A percentile compares a stretch with the other conserved stretches of the same genome.
phyloP scores from a whole-genome alignment of 768 basidiomycete species.

The Rhodocollybia butyracea region DNA sequence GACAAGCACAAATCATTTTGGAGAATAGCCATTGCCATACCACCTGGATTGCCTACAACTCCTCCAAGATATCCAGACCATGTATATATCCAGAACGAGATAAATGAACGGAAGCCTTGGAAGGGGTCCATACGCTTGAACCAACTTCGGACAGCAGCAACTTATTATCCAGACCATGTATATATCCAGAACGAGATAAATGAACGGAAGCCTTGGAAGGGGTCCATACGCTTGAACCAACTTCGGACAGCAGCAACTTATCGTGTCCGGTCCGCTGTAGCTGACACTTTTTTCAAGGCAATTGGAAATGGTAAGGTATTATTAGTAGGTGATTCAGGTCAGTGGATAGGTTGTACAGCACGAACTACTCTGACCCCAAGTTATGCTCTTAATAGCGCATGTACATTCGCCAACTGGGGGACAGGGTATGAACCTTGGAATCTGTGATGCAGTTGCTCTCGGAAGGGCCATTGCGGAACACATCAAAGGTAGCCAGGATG shows the following conservation, averaged over 20 bases:
- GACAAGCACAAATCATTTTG: neutral
- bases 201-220: neutral
- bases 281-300: neutral
- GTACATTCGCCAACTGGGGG: constrained; percentile 55
- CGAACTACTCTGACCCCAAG: neutral
- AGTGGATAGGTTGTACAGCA: neutral
- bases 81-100: neutral
- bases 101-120: neutral
- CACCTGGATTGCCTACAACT: neutral
- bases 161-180: neutral
- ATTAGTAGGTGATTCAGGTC: constrained; percentile 1
- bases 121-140: neutral
- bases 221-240: neutral
- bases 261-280: constrained; percentile 1
- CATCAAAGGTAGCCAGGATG: constrained; percentile 13
- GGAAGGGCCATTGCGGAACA: constrained; percentile 37
- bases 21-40: neutral
- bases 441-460: constrained; percentile 49
- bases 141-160: neutral
- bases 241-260: neutral
- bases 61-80: neutral
- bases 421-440: constrained; percentile 57
- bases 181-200: neutral
- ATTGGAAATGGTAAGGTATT: neutral
- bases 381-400: constrained; percentile 40